Percentiles rank a stretch among this genome's conserved stretches.
Evolutionary conservation across 2,329 filamentous ascomycete species (phyloP).

Genomic region (Aspergillus pseudonomiae): DNA sequence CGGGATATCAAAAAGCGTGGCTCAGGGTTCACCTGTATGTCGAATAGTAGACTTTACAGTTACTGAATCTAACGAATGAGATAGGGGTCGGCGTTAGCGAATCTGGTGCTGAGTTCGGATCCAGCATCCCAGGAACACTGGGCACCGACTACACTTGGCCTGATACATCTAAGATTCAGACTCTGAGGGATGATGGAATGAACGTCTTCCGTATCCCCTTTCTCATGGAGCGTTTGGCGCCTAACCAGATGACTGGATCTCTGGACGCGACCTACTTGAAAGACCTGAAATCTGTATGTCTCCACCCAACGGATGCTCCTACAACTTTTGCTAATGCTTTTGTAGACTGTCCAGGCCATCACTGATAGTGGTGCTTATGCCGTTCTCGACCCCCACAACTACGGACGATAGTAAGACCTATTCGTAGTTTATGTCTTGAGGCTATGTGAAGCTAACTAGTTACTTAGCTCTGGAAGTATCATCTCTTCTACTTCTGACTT

Average conservation of each 20-base stretch:
- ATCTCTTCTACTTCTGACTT: slow-evolving; percentile 54
- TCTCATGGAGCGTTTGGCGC: slow-evolving; percentile 59
- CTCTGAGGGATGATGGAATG: slow-evolving; percentile 55
- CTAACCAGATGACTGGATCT: slow-evolving; percentile 46
- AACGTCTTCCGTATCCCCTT: slow-evolving; percentile 63
- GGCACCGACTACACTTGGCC: slow-evolving; percentile 68
- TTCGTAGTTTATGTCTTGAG: background rate
- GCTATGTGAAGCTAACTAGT: background rate
- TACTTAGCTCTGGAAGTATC: slow-evolving; percentile 23
- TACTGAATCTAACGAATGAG: background rate
- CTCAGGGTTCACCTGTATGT: slow-evolving; percentile 30
- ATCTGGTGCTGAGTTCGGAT: slow-evolving; percentile 68
- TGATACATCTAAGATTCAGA: slow-evolving; percentile 53
- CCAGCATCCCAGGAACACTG: slow-evolving; percentile 57
- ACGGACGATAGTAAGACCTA: slow-evolving; percentile 43
- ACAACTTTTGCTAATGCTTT: background rate
- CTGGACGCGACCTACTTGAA: slow-evolving; percentile 48
- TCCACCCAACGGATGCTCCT: background rate
- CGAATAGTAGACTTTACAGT: too few relatives aligned
- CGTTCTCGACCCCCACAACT: slow-evolving; percentile 65
- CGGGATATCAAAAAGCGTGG: slow-evolving; percentile 31
- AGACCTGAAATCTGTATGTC: slow-evolving; percentile 37
- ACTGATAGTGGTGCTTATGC: slow-evolving; percentile 55
- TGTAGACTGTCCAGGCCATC: slow-evolving; percentile 40
- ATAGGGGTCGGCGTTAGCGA: slow-evolving; percentile 55